Percentiles rank a stretch among this genome's conserved stretches.
Conservation (phyloP, 257 asterid species). For the Solanum ahanhuiri region DNA sequence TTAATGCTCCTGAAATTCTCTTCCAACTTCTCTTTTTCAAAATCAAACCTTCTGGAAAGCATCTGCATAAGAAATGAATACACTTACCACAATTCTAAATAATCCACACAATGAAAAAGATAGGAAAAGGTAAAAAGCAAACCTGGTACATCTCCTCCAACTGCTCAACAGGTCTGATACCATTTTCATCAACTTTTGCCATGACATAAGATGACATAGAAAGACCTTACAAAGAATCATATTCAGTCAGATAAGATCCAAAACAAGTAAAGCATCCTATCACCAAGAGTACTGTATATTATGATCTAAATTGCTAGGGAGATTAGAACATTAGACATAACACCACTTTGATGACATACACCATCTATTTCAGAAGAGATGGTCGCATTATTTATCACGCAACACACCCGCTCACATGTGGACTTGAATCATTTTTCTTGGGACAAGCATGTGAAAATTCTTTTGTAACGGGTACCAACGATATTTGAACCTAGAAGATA, state of each 20-base stretch:
- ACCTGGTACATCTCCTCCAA: slow-evolving; percentile 83
- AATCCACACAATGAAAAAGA: background rate
- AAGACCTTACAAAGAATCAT: slow-evolving; percentile 33
- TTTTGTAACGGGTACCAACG: background rate
- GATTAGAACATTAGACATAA: background rate
- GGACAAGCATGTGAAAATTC: background rate
- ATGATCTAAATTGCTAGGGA: background rate
- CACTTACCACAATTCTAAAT: slow-evolving; percentile 1
- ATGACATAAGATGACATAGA: slow-evolving; percentile 62
- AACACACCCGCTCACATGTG: background rate
- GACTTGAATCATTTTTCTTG: background rate
- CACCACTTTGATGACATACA: background rate
- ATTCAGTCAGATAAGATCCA: background rate
- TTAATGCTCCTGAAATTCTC: slow-evolving; percentile 11
- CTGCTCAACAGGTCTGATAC: slow-evolving; percentile 30
- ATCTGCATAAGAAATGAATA: slow-evolving; percentile 20
- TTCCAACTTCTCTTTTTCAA: slow-evolving; percentile 46
- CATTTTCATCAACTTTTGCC: slow-evolving; percentile 29
- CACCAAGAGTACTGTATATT: background rate
- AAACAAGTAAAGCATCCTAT: background rate
- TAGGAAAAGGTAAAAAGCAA: background rate
- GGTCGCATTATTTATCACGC: background rate
- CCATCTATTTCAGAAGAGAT: background rate
- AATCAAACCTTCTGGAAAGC: slow-evolving; percentile 50
- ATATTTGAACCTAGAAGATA: background rate